Percentiles rank a stretch among this genome's conserved stretches.
phyloP scores from a whole-genome alignment of 257 asterid species.

The Forsythia viridissima region DNA sequence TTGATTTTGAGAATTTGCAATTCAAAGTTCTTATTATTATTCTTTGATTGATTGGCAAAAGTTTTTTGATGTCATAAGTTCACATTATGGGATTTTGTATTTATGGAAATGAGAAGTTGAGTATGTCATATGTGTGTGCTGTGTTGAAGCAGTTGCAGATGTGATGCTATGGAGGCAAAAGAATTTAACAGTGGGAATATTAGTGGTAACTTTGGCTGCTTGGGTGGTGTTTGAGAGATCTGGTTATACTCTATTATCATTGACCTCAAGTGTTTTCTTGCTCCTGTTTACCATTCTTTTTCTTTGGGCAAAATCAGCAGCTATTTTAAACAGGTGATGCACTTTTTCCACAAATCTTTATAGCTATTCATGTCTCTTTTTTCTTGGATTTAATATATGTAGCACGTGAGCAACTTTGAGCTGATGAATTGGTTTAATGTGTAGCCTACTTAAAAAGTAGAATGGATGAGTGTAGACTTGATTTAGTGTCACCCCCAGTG shows the following conservation, averaged over 20 bases:
- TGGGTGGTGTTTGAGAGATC: slow-evolving; percentile 89
- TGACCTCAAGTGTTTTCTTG: slow-evolving; percentile 68
- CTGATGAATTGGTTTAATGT: neutral
- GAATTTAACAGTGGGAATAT: slow-evolving; percentile 51
- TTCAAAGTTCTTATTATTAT: neutral
- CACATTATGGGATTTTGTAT: neutral
- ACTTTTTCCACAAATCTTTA: neutral
- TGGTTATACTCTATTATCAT: slow-evolving; percentile 68
- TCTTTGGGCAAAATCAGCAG: slow-evolving; percentile 92
- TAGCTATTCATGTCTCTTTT: neutral
- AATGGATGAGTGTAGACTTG: too few relatives aligned
- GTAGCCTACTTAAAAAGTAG: neutral
- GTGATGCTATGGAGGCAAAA: slow-evolving; percentile 76
- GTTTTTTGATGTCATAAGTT: neutral
- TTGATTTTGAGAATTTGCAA: neutral
- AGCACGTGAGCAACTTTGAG: neutral
- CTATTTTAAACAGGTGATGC: slow-evolving; percentile 72
- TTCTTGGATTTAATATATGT: neutral
- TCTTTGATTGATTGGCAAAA: neutral
- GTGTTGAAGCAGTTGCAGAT: slow-evolving; percentile 70
- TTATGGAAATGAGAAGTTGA: neutral
- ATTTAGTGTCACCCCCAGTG: too few relatives aligned
- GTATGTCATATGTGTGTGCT: slow-evolving; percentile 21
- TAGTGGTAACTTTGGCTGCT: slow-evolving; percentile 53
- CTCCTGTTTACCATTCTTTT: slow-evolving; percentile 79